Conservation (phyloP, 139 green algal species). For the Desmodesmus armatus region DNA sequence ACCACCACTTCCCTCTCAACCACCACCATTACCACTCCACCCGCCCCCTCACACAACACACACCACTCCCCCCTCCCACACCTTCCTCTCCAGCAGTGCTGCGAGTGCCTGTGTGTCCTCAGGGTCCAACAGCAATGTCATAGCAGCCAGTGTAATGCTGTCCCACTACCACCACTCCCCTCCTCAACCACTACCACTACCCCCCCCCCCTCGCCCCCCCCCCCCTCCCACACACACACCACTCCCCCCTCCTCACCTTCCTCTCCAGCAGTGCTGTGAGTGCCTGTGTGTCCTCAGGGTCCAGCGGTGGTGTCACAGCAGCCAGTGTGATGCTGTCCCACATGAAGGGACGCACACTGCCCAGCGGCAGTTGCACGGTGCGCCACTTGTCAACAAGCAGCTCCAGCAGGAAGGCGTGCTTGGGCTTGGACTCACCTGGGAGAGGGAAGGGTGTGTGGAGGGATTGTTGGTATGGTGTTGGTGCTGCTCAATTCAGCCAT, state of each 20-base stretch:
- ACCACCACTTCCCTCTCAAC: no score
- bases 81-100: conserved; percentile 77
- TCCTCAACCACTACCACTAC: no score
- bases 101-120: conserved; percentile 69
- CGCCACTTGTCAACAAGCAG: conserved; percentile 71
- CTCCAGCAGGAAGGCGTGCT: conserved; percentile 95
- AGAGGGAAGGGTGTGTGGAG: neutral
- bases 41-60: no score
- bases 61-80: no score
- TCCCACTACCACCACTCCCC: no score
- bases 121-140: conserved; percentile 58
- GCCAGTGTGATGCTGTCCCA: conserved; percentile 79
- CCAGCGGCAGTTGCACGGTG: conserved; percentile 78
- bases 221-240: no score
- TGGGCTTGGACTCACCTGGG: conserved; percentile 81
- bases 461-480: neutral
- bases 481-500: no score
- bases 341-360: conserved; percentile 83
- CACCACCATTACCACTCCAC: no score
- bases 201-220: no score
- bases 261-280: conserved; percentile 76
- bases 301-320: conserved; percentile 57
- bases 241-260: conserved; percentile 74
- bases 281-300: conserved; percentile 64
- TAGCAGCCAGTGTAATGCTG: conserved; percentile 68